These are phyloP conservation scores for Brachypodium distachyon DNA, from an alignment of 202 grass and related monocot species.

Conservation along the genomic window DNA sequence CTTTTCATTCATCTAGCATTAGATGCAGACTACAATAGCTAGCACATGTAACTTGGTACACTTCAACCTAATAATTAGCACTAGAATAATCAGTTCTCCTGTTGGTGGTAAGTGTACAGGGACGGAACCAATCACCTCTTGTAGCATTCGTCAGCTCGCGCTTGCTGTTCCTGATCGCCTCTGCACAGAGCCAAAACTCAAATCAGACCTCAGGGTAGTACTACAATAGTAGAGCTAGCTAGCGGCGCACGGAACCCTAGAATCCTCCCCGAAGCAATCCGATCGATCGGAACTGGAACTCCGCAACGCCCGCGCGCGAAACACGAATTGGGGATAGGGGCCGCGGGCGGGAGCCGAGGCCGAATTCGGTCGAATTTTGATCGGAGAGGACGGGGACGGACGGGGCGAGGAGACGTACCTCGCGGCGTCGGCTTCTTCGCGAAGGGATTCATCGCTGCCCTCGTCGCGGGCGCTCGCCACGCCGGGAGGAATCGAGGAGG, in stretches of 20 bases:
- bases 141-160: slow-evolving; percentile 76
- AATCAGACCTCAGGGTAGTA: slow-evolving; percentile 3
- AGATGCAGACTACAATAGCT: background rate
- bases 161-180: slow-evolving; percentile 82
- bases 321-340: background rate
- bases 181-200: slow-evolving; percentile 41
- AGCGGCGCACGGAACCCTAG: background rate
- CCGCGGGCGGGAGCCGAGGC: background rate
- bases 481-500: background rate
- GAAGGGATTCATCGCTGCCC: slow-evolving; percentile 62
- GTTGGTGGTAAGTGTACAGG: background rate
- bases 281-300: background rate
- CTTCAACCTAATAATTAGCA: background rate
- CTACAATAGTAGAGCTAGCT: background rate
- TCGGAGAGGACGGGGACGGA: background rate
- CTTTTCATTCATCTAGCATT: background rate
- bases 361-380: background rate
- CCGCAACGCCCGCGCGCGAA: background rate
- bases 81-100: background rate
- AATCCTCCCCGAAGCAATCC: background rate
- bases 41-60: background rate
- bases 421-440: slow-evolving; percentile 66
- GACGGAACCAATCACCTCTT: slow-evolving; percentile 42
- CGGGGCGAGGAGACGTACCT: slow-evolving; percentile 24
- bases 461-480: background rate